Evolutionary conservation across 2,329 filamentous ascomycete genomes (phyloP), one percentile per base, ranked within the genome.

Genomic region (Rosellinia necatrix): DNA sequence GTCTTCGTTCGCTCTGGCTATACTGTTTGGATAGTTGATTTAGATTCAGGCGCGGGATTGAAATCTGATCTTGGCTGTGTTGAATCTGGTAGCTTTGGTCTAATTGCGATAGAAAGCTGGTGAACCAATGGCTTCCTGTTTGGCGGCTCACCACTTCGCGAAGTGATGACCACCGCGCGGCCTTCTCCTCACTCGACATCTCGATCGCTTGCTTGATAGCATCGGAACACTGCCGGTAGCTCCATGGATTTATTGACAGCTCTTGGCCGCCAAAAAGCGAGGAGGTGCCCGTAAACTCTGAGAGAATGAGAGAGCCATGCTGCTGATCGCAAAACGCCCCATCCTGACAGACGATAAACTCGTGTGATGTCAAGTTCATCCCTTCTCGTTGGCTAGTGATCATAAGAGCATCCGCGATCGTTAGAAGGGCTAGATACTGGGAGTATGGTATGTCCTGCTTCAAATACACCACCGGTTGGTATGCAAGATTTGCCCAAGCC

Each of bases 341-440:
- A 68, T 97, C 93, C 70, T 97, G 93, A 69, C 92, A 97, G 64
- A 91, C 90, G 29, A 97, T 83, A 68, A 92, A 97, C 71, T 97
- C 93, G 70, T 97, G 94, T 5, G 90, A 92, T 0, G 93, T 97
- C 53, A 97, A 75, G 70, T 97, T 97, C 94, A 97, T 97, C 60
- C 93, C 93, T 72, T 97, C 93, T 49, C 94, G 91, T 66, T 97
- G 86, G 70, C 91, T 96, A 2, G 93, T 96, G 68, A 97, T 94
- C 84, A 97, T 94, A 46, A 97, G 78, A 2, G 89, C 90, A 74
- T 97, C 92, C 2, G 93, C 94, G 49, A 96, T 88, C 3, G 91
- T 91, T 42, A 97, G 81, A 6, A 97, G 79, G 1, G 92, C 93
- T n/a, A 97, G 82, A 67, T 97, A 97, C 70, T 97, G 92, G 0